phyloP scores from a whole-genome alignment of 139 green algal genomes.

The Micractinium sp. region DNA sequence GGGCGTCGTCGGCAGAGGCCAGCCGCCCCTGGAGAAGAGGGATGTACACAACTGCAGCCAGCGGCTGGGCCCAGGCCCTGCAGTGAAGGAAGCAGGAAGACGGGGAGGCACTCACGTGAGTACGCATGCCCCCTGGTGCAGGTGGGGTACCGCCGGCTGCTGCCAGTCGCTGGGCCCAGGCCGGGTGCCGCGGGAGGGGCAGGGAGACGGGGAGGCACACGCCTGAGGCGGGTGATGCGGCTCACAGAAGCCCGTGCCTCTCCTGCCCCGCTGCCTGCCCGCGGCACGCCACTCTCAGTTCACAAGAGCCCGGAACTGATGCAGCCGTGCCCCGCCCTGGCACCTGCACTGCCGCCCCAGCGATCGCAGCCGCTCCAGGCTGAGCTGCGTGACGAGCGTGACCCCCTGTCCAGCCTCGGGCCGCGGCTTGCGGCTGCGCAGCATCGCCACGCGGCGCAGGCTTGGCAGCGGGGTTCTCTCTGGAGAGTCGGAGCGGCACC shows the following conservation, averaged over 20 bases:
- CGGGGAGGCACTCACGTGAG: not conserved
- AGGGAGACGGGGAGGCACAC: not conserved
- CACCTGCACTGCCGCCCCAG: conserved; percentile 37
- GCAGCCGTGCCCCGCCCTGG: not conserved
- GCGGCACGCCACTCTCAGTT: not conserved
- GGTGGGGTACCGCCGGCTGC: too few relatives aligned
- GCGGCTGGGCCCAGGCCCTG: not conserved
- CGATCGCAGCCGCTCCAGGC: conserved; percentile 25
- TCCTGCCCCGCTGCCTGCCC: not conserved
- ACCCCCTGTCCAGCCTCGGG: not conserved
- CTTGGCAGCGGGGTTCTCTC: not conserved
- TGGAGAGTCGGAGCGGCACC: not conserved
- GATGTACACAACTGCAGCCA: conserved; percentile 38
- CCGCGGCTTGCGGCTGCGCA: not conserved
- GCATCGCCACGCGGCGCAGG: not conserved
- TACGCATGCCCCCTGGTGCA: too few relatives aligned
- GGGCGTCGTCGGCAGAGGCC: not conserved
- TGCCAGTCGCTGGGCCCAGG: too few relatives aligned
- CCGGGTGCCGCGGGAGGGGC: not conserved
- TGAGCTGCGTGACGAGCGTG: conserved; percentile 41
- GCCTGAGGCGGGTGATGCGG: too few relatives aligned
- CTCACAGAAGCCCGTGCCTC: not conserved
- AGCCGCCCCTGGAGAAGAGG: conserved; percentile 25
- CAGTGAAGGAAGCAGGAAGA: not conserved
- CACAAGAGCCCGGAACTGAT: too few relatives aligned